Conservation (phyloP, 2,329 filamentous ascomycete genomes). For the Epichloe typhina region DNA sequence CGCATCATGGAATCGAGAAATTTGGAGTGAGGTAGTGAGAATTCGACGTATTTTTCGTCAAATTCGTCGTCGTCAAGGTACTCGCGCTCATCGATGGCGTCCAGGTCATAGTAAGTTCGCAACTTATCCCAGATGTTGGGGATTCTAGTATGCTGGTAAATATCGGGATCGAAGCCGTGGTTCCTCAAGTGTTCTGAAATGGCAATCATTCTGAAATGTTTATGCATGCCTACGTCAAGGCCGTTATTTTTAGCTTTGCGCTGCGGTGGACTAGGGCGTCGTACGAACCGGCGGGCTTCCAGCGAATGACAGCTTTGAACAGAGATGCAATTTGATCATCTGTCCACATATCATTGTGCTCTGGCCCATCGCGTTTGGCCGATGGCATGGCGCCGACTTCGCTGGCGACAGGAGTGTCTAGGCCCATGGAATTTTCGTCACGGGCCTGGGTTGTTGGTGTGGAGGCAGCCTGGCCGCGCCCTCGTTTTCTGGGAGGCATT, state of each 20-base stretch:
- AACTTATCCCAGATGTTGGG: slow-evolving; percentile 89
- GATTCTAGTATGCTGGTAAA: slow-evolving; percentile 69
- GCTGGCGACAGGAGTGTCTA: slow-evolving; percentile 42
- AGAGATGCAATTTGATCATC: slow-evolving; percentile 89
- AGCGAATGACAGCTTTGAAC: slow-evolving; percentile 83
- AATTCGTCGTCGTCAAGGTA: slow-evolving; percentile 47
- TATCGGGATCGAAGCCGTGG: slow-evolving; percentile 61
- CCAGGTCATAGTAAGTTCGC: slow-evolving; percentile 68
- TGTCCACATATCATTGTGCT: slow-evolving; percentile 65
- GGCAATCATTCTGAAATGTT: slow-evolving; percentile 83
- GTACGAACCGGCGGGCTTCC: slow-evolving; percentile 81
- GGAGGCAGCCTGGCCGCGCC: slow-evolving; percentile 39
- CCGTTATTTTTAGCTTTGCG: background rate
- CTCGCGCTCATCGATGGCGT: slow-evolving; percentile 75
- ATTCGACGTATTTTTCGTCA: slow-evolving; percentile 51
- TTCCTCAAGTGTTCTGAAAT: slow-evolving; percentile 70
- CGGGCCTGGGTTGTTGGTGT: slow-evolving; percentile 39
- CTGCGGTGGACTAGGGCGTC: background rate
- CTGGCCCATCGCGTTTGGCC: slow-evolving; percentile 11
- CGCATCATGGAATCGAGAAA: slow-evolving; percentile 35
- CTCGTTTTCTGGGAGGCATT: slow-evolving; percentile 62
- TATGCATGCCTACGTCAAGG: slow-evolving; percentile 59
- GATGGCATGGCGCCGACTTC: slow-evolving; percentile 26
- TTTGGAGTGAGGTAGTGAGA: slow-evolving; percentile 41
- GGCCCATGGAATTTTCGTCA: slow-evolving; percentile 48